A percentile compares a stretch with the other conserved stretches of the same genome.
Conservation (phyloP, 352 stramenopile species). For the Salisapilia sapeloensis region DNA sequence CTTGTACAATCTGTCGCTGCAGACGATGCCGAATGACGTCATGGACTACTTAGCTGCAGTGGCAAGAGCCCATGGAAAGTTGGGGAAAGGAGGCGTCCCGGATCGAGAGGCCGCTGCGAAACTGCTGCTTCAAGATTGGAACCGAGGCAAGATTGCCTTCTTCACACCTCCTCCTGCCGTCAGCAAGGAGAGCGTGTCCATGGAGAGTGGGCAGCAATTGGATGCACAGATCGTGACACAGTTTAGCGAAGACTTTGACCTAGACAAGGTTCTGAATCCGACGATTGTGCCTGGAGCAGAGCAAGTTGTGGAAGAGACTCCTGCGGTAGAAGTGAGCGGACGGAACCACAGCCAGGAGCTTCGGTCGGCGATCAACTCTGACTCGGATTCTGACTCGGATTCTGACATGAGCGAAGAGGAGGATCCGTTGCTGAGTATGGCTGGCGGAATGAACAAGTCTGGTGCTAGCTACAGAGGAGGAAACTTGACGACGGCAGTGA, state of each 20-base stretch:
- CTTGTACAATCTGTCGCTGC: slow-evolving; percentile 87
- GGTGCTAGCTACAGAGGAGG: slow-evolving; percentile 9
- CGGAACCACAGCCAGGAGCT: not conserved
- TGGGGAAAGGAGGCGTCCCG: slow-evolving; percentile 89
- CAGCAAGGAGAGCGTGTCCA: too few species aligned
- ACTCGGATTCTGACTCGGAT: slow-evolving; percentile 39
- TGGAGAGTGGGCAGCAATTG: slow-evolving; percentile 19
- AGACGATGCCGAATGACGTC: slow-evolving; percentile 49
- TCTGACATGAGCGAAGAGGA: slow-evolving; percentile 20
- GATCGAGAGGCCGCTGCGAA: slow-evolving; percentile 88
- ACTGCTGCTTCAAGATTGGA: slow-evolving; percentile 86
- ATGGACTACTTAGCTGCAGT: slow-evolving; percentile 93
- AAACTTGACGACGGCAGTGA: slow-evolving; percentile 15
- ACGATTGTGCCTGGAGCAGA: slow-evolving; percentile 46
- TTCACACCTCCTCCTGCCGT: slow-evolving; percentile 74
- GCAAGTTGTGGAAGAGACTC: slow-evolving; percentile 4
- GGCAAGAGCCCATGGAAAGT: slow-evolving; percentile 82
- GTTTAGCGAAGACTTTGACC: slow-evolving; percentile 48
- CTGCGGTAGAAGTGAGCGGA: too few species aligned
- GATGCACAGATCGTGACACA: slow-evolving; percentile 42
- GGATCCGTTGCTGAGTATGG: slow-evolving; percentile 9
- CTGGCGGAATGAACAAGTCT: slow-evolving; percentile 1
- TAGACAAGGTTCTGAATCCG: slow-evolving; percentile 52
- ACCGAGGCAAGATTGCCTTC: slow-evolving; percentile 81
- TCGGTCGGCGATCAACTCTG: slow-evolving; percentile 1